A percentile compares a stretch with the other conserved stretches of the same genome.
phyloP scores from a whole-genome alignment of 148 eudicot genomes.

The Bassia scoparia region DNA sequence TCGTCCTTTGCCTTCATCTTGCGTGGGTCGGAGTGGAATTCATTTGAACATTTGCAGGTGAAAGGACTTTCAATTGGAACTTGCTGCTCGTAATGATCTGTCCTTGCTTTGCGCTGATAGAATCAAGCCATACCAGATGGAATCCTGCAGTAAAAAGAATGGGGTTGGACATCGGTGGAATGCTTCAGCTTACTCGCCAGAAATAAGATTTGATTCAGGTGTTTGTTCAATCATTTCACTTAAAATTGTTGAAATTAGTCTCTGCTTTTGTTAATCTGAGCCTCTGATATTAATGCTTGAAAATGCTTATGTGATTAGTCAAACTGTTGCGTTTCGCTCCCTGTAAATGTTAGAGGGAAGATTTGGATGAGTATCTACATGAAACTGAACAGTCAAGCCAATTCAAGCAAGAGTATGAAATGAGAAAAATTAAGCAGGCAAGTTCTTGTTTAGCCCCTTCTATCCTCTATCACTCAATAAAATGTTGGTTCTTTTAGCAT shows the following conservation, averaged over 20 bases:
- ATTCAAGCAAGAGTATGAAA: conserved; percentile 83
- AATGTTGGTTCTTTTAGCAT: conserved; percentile 8
- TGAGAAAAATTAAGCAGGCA: conserved; percentile 94
- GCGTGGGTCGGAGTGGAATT: no score
- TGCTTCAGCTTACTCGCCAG: conserved; percentile 74
- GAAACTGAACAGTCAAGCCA: conserved; percentile 86
- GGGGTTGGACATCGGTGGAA: conserved; percentile 92
- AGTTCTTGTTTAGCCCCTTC: background rate
- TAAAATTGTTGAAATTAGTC: background rate
- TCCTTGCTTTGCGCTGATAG: conserved; percentile 83
- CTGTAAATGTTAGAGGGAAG: conserved; percentile 53
- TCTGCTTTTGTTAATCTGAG: background rate
- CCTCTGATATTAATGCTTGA: background rate
- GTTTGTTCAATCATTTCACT: conserved; percentile 15
- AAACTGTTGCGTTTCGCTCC: background rate
- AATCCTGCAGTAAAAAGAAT: conserved; percentile 58
- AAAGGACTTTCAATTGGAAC: conserved; percentile 89
- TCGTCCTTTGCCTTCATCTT: no score
- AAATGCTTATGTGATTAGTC: background rate
- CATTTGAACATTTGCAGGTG: conserved; percentile 45
- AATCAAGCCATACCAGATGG: conserved; percentile 96
- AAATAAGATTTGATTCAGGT: conserved; percentile 97
- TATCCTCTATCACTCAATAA: background rate
- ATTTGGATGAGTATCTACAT: conserved; percentile 76
- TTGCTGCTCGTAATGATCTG: conserved; percentile 81